Evolutionary conservation across 495 filamentous ascomycete genomes (phyloP), one percentile per base, ranked within the genome.

Genomic region (Venustampulla echinocandica): DNA sequence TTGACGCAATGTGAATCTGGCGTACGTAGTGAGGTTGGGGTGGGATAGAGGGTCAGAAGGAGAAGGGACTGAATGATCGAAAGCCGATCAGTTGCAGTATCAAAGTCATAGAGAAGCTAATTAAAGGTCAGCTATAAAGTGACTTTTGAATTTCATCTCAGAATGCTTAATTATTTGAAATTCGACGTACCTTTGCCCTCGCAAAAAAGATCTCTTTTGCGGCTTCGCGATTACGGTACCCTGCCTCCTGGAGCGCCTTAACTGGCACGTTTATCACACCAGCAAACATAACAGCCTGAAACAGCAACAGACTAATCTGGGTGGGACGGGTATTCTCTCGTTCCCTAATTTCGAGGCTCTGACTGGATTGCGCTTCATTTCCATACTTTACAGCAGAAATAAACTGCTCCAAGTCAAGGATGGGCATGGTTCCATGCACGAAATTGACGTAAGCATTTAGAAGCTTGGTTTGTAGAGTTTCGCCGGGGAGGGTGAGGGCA

Each of bases 1-100:
- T 90, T 90, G 54, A 15, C 15, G 6, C 10, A 5, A 10, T 7
- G 10, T 17, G 15, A 6, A 17, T 5, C 10, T 10, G 9, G 34
- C 34, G 15, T 5, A 6, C 6, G 15, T 11, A 6, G 84, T 81
- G 61, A 88, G 84, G 53, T 88, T 80, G 3, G 83, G 56, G 87
- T 82, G 52, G 87, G 89, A 82, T 83, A 89, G 61, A 86, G 87
- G 9, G 85, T 88, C 79, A 93, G 84, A 19, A 93, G 67, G 7
- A 93, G 68, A 4, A 90, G 67, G 14, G 82, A 79, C 59, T 93
- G 87, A 4, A 90, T 81, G 5, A 89, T 70, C 9, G 81, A 72
- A 45, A 90, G 76, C 24, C 84, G 81, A 56, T 90, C 84, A n/a
- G 76, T 74, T 61, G 89, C 84, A 54, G 84, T 84, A 56, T 90